Conservation (phyloP, 805 yeast genomes). For the Candida arabinofermentans region DNA sequence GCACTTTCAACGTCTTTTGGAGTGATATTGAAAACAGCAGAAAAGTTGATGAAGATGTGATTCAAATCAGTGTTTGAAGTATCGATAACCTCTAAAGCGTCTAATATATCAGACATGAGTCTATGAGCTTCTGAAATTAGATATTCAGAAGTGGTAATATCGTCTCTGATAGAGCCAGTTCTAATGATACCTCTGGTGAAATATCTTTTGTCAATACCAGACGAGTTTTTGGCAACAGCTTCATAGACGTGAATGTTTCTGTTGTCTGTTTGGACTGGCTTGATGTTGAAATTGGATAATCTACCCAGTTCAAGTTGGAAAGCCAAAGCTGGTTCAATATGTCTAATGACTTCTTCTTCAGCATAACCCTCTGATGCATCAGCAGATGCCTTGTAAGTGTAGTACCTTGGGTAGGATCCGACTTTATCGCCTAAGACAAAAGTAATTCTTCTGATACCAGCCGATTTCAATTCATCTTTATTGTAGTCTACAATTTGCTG, state of each 20-base stretch:
- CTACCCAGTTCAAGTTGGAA: slow-evolving; percentile 95
- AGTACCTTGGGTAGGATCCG: slow-evolving; percentile 92
- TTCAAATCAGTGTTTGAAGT: slow-evolving; percentile 93
- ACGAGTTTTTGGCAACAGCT: slow-evolving; percentile 90
- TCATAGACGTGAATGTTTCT: slow-evolving; percentile 97
- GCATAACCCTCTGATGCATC: slow-evolving; percentile 56
- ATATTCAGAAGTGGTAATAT: slow-evolving; percentile 88
- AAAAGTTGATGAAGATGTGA: slow-evolving; percentile 94
- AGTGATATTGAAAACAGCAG: slow-evolving; percentile 90
- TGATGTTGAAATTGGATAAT: slow-evolving; percentile 90
- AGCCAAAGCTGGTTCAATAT: slow-evolving; percentile 96
- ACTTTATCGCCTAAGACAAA: slow-evolving; percentile 79
- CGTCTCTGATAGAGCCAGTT: slow-evolving; percentile 92
- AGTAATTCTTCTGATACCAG: slow-evolving; percentile 87
- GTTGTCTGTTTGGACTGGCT: slow-evolving; percentile 93
- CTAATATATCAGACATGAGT: slow-evolving; percentile 92
- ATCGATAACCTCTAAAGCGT: slow-evolving; percentile 90
- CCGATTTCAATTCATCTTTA: slow-evolving; percentile 63
- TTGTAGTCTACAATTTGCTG: slow-evolving; percentile 61
- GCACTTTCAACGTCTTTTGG: slow-evolving; percentile 97
- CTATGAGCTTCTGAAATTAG: slow-evolving; percentile 95
- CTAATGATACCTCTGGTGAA: slow-evolving; percentile 96
- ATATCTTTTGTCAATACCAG: slow-evolving; percentile 84
- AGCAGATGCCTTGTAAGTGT: slow-evolving; percentile 63
- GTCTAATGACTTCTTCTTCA: slow-evolving; percentile 94